Conservation (phyloP, 2,329 filamentous ascomycete species). For the Hymenoscyphus fructigenus region DNA sequence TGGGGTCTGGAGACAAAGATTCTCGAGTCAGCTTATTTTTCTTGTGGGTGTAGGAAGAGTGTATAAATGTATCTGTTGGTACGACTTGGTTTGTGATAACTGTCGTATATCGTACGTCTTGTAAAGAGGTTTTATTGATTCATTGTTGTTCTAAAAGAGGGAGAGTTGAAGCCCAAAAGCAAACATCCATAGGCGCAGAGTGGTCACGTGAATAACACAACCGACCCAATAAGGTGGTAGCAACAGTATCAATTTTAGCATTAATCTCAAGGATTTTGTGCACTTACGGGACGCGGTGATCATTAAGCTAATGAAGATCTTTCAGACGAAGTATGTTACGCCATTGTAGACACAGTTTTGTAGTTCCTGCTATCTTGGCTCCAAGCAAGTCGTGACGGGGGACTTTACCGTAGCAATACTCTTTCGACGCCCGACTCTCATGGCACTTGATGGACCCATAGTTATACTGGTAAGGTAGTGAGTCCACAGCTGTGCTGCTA, state of each 20-base stretch:
- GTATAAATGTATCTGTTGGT: too few species aligned
- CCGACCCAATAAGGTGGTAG: too few species aligned
- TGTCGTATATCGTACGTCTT: too few species aligned
- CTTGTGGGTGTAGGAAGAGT: not conserved
- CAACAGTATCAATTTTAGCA: not conserved
- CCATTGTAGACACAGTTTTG: constrained; percentile 17
- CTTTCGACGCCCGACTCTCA: constrained; percentile 49
- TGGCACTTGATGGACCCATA: constrained; percentile 41
- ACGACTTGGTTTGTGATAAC: too few species aligned
- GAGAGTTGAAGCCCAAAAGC: too few species aligned
- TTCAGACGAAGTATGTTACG: constrained; percentile 33
- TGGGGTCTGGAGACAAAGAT: constrained; percentile 39
- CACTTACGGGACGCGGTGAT: constrained; percentile 38
- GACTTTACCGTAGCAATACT: constrained; percentile 40
- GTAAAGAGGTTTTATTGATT: too few species aligned
- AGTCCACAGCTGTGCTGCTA: constrained; percentile 5
- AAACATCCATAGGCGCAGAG: too few species aligned
- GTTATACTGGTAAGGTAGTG: constrained; percentile 49
- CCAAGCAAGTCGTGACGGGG: constrained; percentile 41
- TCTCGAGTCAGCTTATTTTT: not conserved
- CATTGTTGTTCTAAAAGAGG: too few species aligned
- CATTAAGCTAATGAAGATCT: constrained; percentile 42
- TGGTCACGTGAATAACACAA: too few species aligned
- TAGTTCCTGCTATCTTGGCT: constrained; percentile 28
- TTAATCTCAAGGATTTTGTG: constrained; percentile 26